Evolutionary conservation across 441 rosid genomes (phyloP).

Genomic region (Codiaeum variegatum): DNA sequence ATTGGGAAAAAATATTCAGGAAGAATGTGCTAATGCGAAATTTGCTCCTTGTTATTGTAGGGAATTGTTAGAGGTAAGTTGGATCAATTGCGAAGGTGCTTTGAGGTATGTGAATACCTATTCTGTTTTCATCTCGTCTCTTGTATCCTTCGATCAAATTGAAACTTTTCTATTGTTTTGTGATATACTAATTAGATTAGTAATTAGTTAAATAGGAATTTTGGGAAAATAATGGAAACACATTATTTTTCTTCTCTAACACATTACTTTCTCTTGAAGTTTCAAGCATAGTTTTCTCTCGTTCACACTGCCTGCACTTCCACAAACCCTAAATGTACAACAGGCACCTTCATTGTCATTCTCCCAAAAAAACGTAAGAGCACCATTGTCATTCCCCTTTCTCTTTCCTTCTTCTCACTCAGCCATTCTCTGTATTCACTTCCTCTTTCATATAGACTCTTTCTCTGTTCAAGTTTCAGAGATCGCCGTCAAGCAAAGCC

Average conservation of each 20-base stretch:
- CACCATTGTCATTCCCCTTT: too few species aligned
- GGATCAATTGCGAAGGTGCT: constrained; percentile 92
- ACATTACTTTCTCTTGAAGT: too few species aligned
- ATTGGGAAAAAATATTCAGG: not conserved
- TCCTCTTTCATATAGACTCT: too few species aligned
- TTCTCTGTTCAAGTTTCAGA: too few species aligned
- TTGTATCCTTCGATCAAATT: not conserved
- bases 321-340: too few species aligned
- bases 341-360: too few species aligned
- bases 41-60: constrained; percentile 31
- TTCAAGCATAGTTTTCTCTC: too few species aligned
- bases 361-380: too few species aligned
- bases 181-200: constrained; percentile 19
- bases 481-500: too few species aligned
- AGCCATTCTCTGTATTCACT: too few species aligned
- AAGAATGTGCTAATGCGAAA: constrained; percentile 3
- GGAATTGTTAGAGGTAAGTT: constrained; percentile 97
- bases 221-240: not conserved
- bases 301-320: too few species aligned
- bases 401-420: not conserved
- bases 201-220: not conserved
- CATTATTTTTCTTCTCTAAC: not conserved
- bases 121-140: not conserved
- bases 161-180: constrained; percentile 6
- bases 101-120: constrained; percentile 58